Evolutionary conservation across 331 rosid species (phyloP).

Genomic region (Cydonia oblonga): DNA sequence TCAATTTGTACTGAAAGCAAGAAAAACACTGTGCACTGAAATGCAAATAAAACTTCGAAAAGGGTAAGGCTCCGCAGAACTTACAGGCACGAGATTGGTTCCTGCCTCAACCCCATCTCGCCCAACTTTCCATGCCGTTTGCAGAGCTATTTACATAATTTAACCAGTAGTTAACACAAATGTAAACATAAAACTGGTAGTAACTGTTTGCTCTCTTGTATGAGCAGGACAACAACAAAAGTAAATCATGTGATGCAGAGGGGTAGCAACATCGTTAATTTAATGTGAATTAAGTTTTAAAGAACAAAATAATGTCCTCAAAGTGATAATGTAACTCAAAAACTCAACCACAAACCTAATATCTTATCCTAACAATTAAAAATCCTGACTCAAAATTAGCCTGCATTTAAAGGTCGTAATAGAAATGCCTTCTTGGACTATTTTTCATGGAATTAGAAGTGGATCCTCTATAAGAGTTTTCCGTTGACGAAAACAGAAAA

Average conservation of each 20-base stretch:
- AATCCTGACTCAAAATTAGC: not conserved
- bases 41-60: not conserved
- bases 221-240: not conserved
- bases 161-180: not conserved
- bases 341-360: not conserved
- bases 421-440: not conserved
- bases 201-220: not conserved
- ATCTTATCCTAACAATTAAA: not conserved
- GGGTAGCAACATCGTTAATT: not conserved
- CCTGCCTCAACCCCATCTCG: constrained; percentile 87
- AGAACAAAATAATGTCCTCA: not conserved
- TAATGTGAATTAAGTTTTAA: not conserved
- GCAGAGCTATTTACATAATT: constrained; percentile 39
- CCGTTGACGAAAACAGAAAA: not conserved
- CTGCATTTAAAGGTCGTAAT: not conserved
- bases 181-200: not conserved
- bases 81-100: constrained; percentile 67
- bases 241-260: not conserved
- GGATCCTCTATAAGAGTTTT: not conserved
- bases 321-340: not conserved
- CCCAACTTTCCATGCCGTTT: constrained; percentile 68
- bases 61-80: constrained; percentile 14
- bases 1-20: not conserved
- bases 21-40: not conserved
- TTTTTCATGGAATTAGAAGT: not conserved